Conservation (phyloP, 495 filamentous ascomycete genomes). For the Filosporella fistucella region DNA sequence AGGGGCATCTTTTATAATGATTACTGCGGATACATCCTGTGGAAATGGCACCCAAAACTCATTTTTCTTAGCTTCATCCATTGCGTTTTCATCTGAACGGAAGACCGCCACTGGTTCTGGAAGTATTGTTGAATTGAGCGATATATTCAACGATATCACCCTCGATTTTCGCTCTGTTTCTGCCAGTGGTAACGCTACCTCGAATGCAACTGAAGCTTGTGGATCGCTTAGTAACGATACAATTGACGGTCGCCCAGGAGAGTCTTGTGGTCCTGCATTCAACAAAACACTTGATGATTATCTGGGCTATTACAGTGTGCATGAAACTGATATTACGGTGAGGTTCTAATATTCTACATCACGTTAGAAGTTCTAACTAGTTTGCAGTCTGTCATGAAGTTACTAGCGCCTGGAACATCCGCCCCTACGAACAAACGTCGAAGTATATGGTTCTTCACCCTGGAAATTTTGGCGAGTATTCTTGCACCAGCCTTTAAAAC, state of each 20-base stretch:
- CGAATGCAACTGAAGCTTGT: constrained; percentile 2
- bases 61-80: constrained; percentile 14
- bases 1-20: constrained; percentile 2
- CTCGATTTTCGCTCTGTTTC: constrained; percentile 13
- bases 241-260: constrained; percentile 15
- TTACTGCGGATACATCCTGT: constrained; percentile 13
- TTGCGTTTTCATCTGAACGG: constrained; percentile 1
- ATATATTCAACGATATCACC: constrained; percentile 11
- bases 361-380: background rate
- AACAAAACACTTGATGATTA: constrained; percentile 16
- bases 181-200: background rate
- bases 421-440: background rate
- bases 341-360: background rate
- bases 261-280: constrained; percentile 11
- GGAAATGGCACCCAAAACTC: constrained; percentile 14
- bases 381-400: background rate
- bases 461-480: background rate
- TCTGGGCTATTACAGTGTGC: constrained; percentile 15
- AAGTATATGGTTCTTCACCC: background rate
- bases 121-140: constrained; percentile 6
- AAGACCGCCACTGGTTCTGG: constrained; percentile 9
- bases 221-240: constrained; percentile 3
- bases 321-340: background rate
- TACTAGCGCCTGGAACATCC: background rate
- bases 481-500: background rate